Evolutionary conservation across 1,284 basidiomycete genomes (phyloP).

Genomic region (Naganishia liquefaciens): DNA sequence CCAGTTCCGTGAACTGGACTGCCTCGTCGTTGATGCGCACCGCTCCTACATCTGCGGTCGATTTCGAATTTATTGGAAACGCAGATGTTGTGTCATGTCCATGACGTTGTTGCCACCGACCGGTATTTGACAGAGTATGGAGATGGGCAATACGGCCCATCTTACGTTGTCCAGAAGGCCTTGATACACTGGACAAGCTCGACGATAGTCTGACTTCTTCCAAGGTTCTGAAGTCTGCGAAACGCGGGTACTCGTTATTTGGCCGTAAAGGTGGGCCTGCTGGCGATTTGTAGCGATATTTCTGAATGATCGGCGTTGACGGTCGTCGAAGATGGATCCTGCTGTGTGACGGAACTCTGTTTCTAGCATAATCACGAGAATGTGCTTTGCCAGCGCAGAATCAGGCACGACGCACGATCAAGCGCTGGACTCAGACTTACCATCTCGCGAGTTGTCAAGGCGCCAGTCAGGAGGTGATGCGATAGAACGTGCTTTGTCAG

Average conservation of each 20-base stretch:
- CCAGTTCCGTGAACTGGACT: neutral
- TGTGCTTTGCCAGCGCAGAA: neutral
- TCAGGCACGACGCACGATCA: neutral
- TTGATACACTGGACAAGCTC: neutral
- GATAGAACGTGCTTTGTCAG: too few species aligned
- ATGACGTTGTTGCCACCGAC: neutral
- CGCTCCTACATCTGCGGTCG: too few species aligned
- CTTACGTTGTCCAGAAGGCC: neutral
- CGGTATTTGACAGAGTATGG: constrained; percentile 21
- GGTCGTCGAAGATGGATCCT: neutral
- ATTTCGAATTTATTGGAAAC: too few species aligned
- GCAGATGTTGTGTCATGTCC: too few species aligned
- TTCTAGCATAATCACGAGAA: neutral
- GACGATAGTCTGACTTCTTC: constrained; percentile 4
- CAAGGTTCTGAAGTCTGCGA: neutral
- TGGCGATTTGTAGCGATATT: constrained; percentile 8
- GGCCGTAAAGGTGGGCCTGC: neutral
- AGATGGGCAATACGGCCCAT: constrained; percentile 29
- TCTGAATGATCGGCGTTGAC: constrained; percentile 3
- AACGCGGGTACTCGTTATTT: neutral
- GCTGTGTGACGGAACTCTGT: constrained; percentile 1
- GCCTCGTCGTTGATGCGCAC: too few species aligned
- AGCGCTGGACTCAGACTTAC: neutral
- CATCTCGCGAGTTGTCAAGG: too few species aligned
- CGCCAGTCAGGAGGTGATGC: too few species aligned